A percentile compares a stretch with the other conserved stretches of the same genome.
These are phyloP conservation scores for Cyathus striatus DNA, from an alignment of 768 basidiomycete genomes.

Conservation along the genomic window DNA sequence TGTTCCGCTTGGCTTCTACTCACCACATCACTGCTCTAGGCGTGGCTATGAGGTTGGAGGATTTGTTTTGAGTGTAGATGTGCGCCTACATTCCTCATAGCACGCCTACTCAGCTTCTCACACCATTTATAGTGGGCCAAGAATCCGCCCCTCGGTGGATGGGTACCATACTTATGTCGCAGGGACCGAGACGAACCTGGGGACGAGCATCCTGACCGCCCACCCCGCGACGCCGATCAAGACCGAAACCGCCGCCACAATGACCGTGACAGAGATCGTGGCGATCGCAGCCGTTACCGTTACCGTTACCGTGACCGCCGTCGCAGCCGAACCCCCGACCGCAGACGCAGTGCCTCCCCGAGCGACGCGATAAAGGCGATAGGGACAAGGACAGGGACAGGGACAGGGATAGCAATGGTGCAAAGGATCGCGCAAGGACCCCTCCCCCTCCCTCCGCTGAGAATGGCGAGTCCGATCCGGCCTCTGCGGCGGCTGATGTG, in stretches of 20 bases:
- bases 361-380: conserved; percentile 35
- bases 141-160: conserved; percentile 33
- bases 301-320: conserved; percentile 19
- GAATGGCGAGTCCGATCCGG: too few species aligned
- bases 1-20: not conserved
- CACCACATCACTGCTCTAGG: conserved; percentile 12
- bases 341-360: conserved; percentile 11
- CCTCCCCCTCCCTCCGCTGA: too few species aligned
- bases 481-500: too few species aligned
- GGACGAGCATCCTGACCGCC: conserved; percentile 16
- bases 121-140: conserved; percentile 26
- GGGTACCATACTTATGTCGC: too few species aligned
- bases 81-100: conserved; percentile 4
- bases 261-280: conserved; percentile 16
- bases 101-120: not conserved
- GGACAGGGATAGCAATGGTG: conserved; percentile 42
- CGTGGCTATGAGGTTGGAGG: conserved; percentile 34
- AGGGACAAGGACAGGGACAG: conserved; percentile 35
- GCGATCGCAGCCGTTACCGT: conserved; percentile 19
- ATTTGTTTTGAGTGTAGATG: conserved; percentile 29
- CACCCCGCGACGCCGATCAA: conserved; percentile 11
- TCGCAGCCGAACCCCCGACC: conserved; percentile 19
- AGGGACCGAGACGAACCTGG: conserved; percentile 25
- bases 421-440: conserved; percentile 50
- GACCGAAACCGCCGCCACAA: conserved; percentile 21